phyloP scores from a whole-genome alignment of 768 basidiomycete genomes.

The Russula olivacea region DNA sequence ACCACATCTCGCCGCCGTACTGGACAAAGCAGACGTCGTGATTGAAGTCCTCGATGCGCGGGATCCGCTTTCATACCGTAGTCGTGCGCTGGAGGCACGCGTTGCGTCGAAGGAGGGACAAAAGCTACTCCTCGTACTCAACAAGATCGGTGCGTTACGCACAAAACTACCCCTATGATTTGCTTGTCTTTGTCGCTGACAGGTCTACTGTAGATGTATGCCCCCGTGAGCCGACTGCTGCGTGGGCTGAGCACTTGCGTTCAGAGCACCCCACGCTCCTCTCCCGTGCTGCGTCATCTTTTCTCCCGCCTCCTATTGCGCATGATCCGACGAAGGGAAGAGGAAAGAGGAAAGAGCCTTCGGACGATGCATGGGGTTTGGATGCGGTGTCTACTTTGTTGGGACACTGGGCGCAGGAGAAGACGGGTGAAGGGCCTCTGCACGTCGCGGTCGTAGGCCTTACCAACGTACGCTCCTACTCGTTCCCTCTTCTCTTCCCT shows the following conservation, averaged over 20 bases:
- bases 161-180: background rate
- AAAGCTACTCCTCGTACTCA: slow-evolving; percentile 63
- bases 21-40: slow-evolving; percentile 74
- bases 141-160: slow-evolving; percentile 70
- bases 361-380: slow-evolving; percentile 57
- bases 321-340: slow-evolving; percentile 29
- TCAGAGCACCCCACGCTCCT: slow-evolving; percentile 55
- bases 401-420: slow-evolving; percentile 41
- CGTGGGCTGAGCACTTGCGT: slow-evolving; percentile 65
- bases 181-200: slow-evolving; percentile 6
- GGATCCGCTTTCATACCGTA: slow-evolving; percentile 71
- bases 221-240: slow-evolving; percentile 65
- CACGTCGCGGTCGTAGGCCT: slow-evolving; percentile 78
- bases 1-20: slow-evolving; percentile 55
- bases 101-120: slow-evolving; percentile 39
- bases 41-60: slow-evolving; percentile 79
- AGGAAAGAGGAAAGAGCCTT: slow-evolving; percentile 41
- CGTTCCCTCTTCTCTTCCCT: background rate
- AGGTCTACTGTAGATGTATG: slow-evolving; percentile 53
- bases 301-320: slow-evolving; percentile 41
- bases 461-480: slow-evolving; percentile 54
- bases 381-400: slow-evolving; percentile 49
- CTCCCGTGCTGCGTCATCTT: slow-evolving; percentile 68
- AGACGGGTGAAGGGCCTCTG: slow-evolving; percentile 46
- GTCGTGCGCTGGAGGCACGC: slow-evolving; percentile 54